Evolutionary conservation across 2,329 filamentous ascomycete genomes (phyloP).

Genomic region (Pseudogymnoascus sp.): DNA sequence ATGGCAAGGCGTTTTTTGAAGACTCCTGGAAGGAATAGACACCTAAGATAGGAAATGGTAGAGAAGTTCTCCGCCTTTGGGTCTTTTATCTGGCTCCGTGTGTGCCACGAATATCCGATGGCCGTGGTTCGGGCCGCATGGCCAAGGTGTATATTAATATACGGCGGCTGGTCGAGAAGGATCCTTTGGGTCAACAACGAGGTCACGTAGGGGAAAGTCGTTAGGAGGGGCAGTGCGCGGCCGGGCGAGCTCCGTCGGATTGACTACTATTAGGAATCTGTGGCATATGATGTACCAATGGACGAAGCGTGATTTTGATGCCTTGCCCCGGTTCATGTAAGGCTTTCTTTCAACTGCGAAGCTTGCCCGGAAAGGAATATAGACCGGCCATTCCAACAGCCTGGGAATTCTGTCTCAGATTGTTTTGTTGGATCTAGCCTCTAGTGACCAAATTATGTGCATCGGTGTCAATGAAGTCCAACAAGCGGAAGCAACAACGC

Average conservation of each 20-base stretch:
- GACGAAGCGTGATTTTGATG: neutral
- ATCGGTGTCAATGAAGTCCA: neutral
- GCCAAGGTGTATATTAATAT: slow-evolving; percentile 2
- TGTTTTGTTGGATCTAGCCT: slow-evolving; percentile 6
- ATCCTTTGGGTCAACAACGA: neutral
- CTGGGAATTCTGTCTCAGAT: neutral
- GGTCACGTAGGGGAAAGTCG: neutral
- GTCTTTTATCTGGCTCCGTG: slow-evolving; percentile 2
- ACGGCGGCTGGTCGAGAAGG: neutral
- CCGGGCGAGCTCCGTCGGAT: neutral
- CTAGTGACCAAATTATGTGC: neutral
- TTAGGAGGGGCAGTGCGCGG: neutral
- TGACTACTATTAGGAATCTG: neutral
- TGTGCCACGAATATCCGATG: neutral
- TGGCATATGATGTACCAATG: neutral
- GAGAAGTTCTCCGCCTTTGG: slow-evolving; percentile 6
- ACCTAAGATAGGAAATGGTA: slow-evolving; percentile 8
- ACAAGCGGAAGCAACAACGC: neutral
- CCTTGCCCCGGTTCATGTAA: neutral
- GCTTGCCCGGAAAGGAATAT: slow-evolving; percentile 1
- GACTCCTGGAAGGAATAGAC: slow-evolving; percentile 10
- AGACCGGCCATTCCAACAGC: slow-evolving; percentile 1
- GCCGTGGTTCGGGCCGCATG: neutral
- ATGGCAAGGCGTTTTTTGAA: slow-evolving; percentile 19
- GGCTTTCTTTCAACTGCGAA: neutral